Evolutionary conservation across 140 eudicot species (phyloP).

Genomic region (Erigeron philadelphicus): DNA sequence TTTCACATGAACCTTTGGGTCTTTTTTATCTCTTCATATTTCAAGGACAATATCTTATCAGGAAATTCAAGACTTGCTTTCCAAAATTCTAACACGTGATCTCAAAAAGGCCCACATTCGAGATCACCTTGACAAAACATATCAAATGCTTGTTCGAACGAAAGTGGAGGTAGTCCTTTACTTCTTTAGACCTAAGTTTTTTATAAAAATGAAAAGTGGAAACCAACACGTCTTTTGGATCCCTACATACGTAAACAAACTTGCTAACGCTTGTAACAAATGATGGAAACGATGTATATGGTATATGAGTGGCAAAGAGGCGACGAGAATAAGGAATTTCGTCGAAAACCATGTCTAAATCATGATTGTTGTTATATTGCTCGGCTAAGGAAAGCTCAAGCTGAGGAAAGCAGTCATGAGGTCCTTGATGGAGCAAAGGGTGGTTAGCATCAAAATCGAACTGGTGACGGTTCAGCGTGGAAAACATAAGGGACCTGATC

Average conservation of each 20-base stretch:
- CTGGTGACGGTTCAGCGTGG: background rate
- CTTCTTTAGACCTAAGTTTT: background rate
- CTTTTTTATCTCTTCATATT: slow-evolving; percentile 17
- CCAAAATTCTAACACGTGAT: slow-evolving; percentile 28
- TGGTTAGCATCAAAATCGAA: background rate
- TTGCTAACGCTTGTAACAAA: background rate
- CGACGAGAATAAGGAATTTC: background rate
- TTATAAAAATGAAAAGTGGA: slow-evolving; percentile 4
- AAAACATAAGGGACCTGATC: slow-evolving; percentile 6
- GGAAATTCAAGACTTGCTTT: background rate
- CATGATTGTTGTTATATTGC: background rate
- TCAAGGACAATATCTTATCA: background rate
- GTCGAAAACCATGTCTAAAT: no score
- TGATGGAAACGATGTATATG: background rate
- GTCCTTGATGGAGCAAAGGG: slow-evolving; percentile 11
- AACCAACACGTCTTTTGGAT: slow-evolving; percentile 24
- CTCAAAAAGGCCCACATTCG: slow-evolving; percentile 27
- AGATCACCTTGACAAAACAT: slow-evolving; percentile 21
- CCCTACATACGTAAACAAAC: slow-evolving; percentile 14
- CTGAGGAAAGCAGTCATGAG: background rate
- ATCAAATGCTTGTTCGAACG: slow-evolving; percentile 21
- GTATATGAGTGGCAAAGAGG: background rate
- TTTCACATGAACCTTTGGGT: slow-evolving; percentile 5
- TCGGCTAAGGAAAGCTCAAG: background rate
- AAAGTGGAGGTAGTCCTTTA: background rate